Evolutionary conservation across 164 flowering plant species (phyloP).

Genomic region (Houttuynia cordata): DNA sequence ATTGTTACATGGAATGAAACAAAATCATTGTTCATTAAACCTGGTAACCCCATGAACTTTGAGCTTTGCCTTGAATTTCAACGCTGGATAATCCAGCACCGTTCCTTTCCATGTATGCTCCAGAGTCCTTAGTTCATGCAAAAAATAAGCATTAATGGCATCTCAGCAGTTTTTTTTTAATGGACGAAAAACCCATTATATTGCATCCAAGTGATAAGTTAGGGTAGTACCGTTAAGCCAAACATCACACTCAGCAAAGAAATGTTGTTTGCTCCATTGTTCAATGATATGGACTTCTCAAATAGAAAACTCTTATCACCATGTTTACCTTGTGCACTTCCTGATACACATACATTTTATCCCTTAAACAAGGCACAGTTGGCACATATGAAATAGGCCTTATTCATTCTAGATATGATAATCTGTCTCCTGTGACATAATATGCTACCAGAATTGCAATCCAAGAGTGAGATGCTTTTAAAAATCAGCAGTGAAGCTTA

Average conservation of each 20-base stretch:
- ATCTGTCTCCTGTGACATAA: background rate
- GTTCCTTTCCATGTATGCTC: constrained; percentile 45
- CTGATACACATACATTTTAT: constrained; percentile 16
- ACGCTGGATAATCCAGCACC: constrained; percentile 30
- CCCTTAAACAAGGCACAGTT: background rate
- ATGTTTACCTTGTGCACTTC: constrained; percentile 54
- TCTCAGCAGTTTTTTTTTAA: background rate
- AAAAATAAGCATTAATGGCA: background rate
- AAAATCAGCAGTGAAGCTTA: too few relatives aligned
- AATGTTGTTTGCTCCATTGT: constrained; percentile 41
- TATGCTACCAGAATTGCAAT: background rate
- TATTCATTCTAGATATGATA: too few relatives aligned
- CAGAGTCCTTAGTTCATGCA: constrained; percentile 43
- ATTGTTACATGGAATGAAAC: too few relatives aligned
- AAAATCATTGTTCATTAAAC: constrained; percentile 11
- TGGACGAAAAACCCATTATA: background rate
- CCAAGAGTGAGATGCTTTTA: background rate
- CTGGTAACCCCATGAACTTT: constrained; percentile 49
- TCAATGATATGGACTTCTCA: constrained; percentile 21
- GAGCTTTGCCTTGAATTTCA: constrained; percentile 13
- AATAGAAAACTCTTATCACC: constrained; percentile 17
- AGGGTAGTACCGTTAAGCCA: constrained; percentile 62
- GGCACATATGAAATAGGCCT: background rate
- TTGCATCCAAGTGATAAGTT: background rate
- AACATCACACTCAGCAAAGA: constrained; percentile 74